Percentiles rank a stretch among this genome's conserved stretches.
Conservation (phyloP, 2,329 filamentous ascomycete genomes). For the Tolypocladium amazonense region DNA sequence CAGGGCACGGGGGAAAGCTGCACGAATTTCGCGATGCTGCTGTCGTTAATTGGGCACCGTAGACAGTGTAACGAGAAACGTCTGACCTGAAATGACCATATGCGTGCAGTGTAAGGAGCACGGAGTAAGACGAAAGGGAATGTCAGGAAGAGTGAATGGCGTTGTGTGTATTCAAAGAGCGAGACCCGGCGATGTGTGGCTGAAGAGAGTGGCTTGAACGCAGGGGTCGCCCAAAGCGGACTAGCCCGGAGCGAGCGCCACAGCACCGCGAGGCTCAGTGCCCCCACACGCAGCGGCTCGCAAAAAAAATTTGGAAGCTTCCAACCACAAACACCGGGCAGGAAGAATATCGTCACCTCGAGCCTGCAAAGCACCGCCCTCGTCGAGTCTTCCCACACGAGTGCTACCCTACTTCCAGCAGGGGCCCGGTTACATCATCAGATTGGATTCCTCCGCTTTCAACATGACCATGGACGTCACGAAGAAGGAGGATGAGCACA, state of each 20-base stretch:
- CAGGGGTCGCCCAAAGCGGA: neutral
- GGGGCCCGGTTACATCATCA: constrained; percentile 6
- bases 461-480: constrained; percentile 38
- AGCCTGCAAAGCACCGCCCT: constrained; percentile 8
- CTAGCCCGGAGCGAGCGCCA: constrained; percentile 7
- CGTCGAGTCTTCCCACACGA: constrained; percentile 10
- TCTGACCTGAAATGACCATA: neutral
- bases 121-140: too few species aligned
- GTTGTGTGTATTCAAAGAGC: too few species aligned
- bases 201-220: constrained; percentile 3
- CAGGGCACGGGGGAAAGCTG: neutral
- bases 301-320: constrained; percentile 11
- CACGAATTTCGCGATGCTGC: neutral
- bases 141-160: too few species aligned
- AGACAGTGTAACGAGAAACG: neutral
- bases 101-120: neutral
- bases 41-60: neutral
- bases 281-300: constrained; percentile 7
- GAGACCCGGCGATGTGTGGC: constrained; percentile 1
- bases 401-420: constrained; percentile 5
- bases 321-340: constrained; percentile 4
- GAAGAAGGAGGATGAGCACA: constrained; percentile 47
- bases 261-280: constrained; percentile 4
- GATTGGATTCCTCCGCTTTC: neutral
- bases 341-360: constrained; percentile 6